Conservation (phyloP, 306 rosid species). For the Astragalus membranaceus region DNA sequence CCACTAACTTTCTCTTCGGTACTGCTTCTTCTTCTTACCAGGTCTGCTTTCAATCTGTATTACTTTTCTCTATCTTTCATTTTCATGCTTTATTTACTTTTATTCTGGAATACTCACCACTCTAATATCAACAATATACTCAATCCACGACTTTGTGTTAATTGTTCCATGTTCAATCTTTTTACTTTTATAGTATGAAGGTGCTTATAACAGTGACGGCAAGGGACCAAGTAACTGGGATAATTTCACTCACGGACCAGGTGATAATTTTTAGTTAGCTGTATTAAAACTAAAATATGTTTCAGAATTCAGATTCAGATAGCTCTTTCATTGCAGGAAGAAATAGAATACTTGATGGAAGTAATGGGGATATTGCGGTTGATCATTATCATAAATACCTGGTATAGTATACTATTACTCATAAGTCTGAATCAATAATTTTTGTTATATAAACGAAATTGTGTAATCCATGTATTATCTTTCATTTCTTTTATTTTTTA, state of each 20-base stretch:
- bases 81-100: background rate
- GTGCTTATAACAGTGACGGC: conserved; percentile 55
- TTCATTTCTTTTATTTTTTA: no score
- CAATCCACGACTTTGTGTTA: no score
- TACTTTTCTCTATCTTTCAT: background rate
- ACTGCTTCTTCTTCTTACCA: conserved; percentile 70
- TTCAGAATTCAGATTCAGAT: background rate
- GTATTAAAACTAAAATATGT: background rate
- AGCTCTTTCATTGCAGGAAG: background rate
- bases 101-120: no score
- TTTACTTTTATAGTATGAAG: conserved; percentile 43
- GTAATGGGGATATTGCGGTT: conserved; percentile 26
- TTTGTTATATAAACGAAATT: no score
- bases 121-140: no score
- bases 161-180: no score
- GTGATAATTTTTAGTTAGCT: conserved; percentile 7
- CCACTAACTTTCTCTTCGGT: conserved; percentile 50
- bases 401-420: background rate
- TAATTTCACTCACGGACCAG: conserved; percentile 47
- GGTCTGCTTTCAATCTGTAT: conserved; percentile 16
- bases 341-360: background rate
- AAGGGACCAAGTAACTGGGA: conserved; percentile 71
- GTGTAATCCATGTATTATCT: no score
- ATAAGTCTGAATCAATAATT: no score
- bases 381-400: conserved; percentile 27